These are phyloP conservation scores for Citrullus colocynthis DNA, from an alignment of 306 rosid species.

Conservation along the genomic window DNA sequence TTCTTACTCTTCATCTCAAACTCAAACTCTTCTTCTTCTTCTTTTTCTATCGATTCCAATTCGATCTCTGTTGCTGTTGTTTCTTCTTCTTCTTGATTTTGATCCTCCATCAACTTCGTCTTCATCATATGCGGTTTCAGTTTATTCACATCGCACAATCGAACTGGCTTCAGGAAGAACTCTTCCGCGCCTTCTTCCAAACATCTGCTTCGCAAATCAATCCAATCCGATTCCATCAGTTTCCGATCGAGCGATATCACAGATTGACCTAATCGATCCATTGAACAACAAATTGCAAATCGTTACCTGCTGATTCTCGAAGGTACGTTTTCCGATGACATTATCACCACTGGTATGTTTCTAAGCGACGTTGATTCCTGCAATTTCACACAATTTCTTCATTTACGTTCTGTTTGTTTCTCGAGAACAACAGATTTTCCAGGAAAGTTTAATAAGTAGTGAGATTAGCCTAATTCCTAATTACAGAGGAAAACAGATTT, in stretches of 20 bases:
- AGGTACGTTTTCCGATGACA: slow-evolving; percentile 91
- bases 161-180: slow-evolving; percentile 6
- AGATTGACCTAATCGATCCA: neutral
- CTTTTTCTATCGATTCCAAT: neutral
- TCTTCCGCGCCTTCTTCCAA: slow-evolving; percentile 11
- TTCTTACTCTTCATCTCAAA: neutral
- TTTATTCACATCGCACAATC: slow-evolving; percentile 1
- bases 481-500: neutral
- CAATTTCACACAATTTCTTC: slow-evolving; percentile 5
- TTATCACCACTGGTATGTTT: slow-evolving; percentile 90
- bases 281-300: neutral
- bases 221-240: neutral
- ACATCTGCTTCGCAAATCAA: neutral
- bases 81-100: neutral
- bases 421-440: neutral
- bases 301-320: slow-evolving; percentile 71
- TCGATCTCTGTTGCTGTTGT: neutral
- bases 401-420: neutral
- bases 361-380: slow-evolving; percentile 77
- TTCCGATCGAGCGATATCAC: neutral
- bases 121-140: slow-evolving; percentile 7
- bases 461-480: neutral
- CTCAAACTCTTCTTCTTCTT: neutral
- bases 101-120: slow-evolving; percentile 21
- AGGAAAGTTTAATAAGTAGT: neutral